phyloP scores from a whole-genome alignment of 2,329 filamentous ascomycete species.

The Lojkania enalia region DNA sequence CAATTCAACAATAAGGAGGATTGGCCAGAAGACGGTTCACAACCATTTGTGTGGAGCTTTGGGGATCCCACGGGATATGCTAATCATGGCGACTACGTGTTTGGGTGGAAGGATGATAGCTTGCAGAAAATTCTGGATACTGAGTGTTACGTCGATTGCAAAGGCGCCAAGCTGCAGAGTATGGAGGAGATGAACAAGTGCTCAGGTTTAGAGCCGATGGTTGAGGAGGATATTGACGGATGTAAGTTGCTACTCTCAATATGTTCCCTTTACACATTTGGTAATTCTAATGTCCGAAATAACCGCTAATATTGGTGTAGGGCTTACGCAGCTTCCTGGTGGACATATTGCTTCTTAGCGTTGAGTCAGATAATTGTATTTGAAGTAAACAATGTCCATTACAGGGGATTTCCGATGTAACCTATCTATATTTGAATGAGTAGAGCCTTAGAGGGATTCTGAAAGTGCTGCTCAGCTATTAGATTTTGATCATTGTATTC shows the following conservation, averaged over 20 bases:
- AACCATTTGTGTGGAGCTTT: slow-evolving; percentile 22
- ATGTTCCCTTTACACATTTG: not conserved
- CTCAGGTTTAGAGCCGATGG: slow-evolving; percentile 15
- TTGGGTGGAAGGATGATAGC: slow-evolving; percentile 37
- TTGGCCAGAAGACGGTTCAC: slow-evolving; percentile 19
- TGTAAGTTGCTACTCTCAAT: slow-evolving; percentile 21
- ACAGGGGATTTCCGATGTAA: too few species aligned
- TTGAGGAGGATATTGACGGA: slow-evolving; percentile 29
- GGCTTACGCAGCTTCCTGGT: slow-evolving; percentile 8
- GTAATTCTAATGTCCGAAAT: not conserved
- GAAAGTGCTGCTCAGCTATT: too few species aligned
- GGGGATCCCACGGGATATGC: slow-evolving; percentile 28
- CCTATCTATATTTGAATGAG: too few species aligned
- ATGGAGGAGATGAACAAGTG: slow-evolving; percentile 31
- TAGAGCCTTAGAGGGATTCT: too few species aligned
- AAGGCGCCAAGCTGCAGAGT: slow-evolving; percentile 24
- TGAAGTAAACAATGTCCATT: too few species aligned
- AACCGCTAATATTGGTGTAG: slow-evolving; percentile 2
- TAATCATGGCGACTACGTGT: slow-evolving; percentile 38
- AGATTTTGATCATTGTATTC: too few species aligned
- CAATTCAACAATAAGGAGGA: slow-evolving; percentile 14
- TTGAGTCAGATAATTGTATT: too few species aligned
- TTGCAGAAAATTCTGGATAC: slow-evolving; percentile 33
- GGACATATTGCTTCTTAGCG: too few species aligned
- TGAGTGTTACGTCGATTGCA: slow-evolving; percentile 27